Percentiles rank a stretch among this genome's conserved stretches.
Conservation (phyloP, 2,329 filamentous ascomycete genomes). For the Phyllachora maydis region DNA sequence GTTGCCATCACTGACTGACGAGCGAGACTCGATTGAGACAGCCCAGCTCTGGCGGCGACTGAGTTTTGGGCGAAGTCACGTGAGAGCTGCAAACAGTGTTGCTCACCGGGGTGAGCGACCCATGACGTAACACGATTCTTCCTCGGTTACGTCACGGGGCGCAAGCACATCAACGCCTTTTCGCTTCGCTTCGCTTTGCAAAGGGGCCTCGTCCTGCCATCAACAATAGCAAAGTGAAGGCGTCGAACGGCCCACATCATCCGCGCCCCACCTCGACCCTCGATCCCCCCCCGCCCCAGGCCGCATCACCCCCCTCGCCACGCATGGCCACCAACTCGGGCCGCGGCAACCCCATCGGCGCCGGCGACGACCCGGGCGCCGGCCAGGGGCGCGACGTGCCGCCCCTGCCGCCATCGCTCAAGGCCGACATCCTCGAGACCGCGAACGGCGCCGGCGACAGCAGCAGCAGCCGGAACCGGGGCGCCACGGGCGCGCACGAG, state of each 20-base stretch:
- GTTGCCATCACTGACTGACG: not conserved
- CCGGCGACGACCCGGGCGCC: slow-evolving; percentile 3
- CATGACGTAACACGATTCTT: too few relatives aligned
- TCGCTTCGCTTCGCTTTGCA: not conserved
- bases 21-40: not conserved
- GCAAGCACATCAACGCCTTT: not conserved
- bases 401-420: slow-evolving; percentile 1
- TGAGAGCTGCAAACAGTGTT: not conserved
- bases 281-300: too few relatives aligned
- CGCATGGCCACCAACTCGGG: slow-evolving; percentile 7
- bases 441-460: slow-evolving; percentile 17
- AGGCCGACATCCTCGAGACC: slow-evolving; percentile 2
- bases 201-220: not conserved
- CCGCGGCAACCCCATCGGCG: slow-evolving; percentile 7
- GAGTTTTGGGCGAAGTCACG: not conserved
- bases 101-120: too few relatives aligned
- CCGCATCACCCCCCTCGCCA: too few relatives aligned
- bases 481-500: slow-evolving; percentile 13
- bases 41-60: not conserved
- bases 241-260: not conserved
- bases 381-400: too few relatives aligned
- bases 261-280: not conserved
- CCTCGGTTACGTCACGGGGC: too few relatives aligned
- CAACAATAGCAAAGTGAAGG: not conserved
- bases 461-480: too few relatives aligned